A percentile compares a stretch with the other conserved stretches of the same genome.
Evolutionary conservation across 1,139 yeast species (phyloP).

Genomic region (Sugiyamaella grinbergsii): DNA sequence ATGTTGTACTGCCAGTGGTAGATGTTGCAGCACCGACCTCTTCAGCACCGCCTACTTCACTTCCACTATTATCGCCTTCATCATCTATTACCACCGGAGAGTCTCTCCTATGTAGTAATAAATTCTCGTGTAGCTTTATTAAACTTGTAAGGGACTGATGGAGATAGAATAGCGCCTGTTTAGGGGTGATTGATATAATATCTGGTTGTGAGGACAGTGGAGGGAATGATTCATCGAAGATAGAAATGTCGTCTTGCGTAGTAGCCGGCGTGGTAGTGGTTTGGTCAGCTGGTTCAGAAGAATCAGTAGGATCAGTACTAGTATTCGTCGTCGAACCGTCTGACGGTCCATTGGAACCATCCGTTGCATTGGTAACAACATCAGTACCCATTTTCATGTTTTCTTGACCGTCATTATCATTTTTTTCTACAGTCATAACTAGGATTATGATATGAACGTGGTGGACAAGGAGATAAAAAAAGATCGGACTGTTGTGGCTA

Average conservation of each 20-base stretch:
- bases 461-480: too few species aligned
- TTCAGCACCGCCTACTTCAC: slow-evolving; percentile 3
- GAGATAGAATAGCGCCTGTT: slow-evolving; percentile 33
- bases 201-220: slow-evolving; percentile 26
- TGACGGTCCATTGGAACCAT: too few species aligned
- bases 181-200: slow-evolving; percentile 27
- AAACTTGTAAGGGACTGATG: slow-evolving; percentile 31
- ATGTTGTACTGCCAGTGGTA: not conserved
- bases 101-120: slow-evolving; percentile 1
- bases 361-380: too few species aligned
- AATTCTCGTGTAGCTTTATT: slow-evolving; percentile 27
- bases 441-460: too few species aligned
- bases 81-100: slow-evolving; percentile 15
- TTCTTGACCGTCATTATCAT: slow-evolving; percentile 1
- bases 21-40: not conserved
- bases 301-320: not conserved
- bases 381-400: slow-evolving; percentile 5
- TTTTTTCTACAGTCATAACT: slow-evolving; percentile 2
- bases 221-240: slow-evolving; percentile 14
- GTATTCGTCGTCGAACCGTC: too few species aligned
- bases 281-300: not conserved
- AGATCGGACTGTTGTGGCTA: too few species aligned
- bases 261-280: not conserved
- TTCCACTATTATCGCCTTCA: slow-evolving; percentile 7
- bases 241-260: not conserved